Conservation (phyloP, 176 grass and related monocot species). For the Zizania latifolia region DNA sequence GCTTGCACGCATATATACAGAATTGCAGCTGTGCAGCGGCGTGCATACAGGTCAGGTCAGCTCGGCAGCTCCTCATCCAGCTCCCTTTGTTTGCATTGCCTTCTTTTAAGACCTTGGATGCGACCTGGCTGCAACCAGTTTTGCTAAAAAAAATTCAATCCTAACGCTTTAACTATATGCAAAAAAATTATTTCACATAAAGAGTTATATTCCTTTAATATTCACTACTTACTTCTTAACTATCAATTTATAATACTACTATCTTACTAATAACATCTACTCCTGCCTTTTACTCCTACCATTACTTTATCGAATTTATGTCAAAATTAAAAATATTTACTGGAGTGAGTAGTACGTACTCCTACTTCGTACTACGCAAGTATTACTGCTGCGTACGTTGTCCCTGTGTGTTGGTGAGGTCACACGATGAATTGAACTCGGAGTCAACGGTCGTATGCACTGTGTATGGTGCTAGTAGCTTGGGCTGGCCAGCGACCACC, state of each 20-base stretch:
- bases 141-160: too few species aligned
- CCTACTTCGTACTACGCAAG: not conserved
- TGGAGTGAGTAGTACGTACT: too few species aligned
- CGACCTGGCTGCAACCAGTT: not conserved
- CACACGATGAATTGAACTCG: not conserved
- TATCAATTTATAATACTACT: too few species aligned
- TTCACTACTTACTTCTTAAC: too few species aligned
- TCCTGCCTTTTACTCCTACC: not conserved
- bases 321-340: too few species aligned
- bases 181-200: too few species aligned
- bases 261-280: too few species aligned
- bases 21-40: not conserved
- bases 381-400: not conserved
- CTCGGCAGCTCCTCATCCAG: not conserved
- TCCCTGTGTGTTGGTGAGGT: not conserved
- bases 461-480: not conserved
- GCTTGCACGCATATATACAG: not conserved
- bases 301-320: too few species aligned
- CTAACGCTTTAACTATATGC: too few species aligned
- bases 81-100: not conserved
- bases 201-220: too few species aligned
- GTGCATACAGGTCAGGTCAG: too few species aligned
- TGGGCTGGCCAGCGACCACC: not conserved
- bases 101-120: conserved; percentile 12
- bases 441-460: not conserved